Evolutionary conservation across 2,329 filamentous ascomycete genomes (phyloP), one percentile per base, ranked within the genome.

Genomic region (Achaetomium macrosporum): DNA sequence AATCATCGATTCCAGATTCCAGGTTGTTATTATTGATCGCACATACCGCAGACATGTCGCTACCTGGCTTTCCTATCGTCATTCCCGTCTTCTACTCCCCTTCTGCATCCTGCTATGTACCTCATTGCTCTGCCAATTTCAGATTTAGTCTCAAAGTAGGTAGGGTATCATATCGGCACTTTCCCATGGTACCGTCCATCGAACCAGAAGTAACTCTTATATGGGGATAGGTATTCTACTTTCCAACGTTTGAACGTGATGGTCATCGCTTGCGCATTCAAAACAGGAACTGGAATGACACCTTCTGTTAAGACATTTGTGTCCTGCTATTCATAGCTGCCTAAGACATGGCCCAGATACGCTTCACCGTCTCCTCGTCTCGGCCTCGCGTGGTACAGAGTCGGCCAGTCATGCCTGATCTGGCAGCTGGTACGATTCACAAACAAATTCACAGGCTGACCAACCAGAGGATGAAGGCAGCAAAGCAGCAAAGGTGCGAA

Each of bases 381-480:
- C 7, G 3, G 29, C 20, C 9, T 13, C 20, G 42, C 8, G 48
- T 42, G 17, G 45, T 19, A 46, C 49, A 31, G 10, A 4, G 15
- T 15, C 53, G 44, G 47, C 33, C n/a, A 31, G 43, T 42, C 17
- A 39, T 46, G 37, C 53, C 52, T 10, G 41, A 52, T 52, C 43
- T 13, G 53, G 53, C 53, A 55, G 45, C 25, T 55, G 45, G 19
- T 20, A 17, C 20, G 30, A 20, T 42, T 33, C 15, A 19, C 12
- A 30, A 40, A 29, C 47, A 15, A 25, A 4, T 4, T 25, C 25
- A 25, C 15, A 41, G 6, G 25, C 39, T 12, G n/a, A 17, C 10
- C 35, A 41, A 33, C 35, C 25, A 48, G 40, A 39, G 19, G 36
- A 36, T 31, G n/a, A n/a, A n/a, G n/a, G n/a, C n/a, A n/a, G n/a